phyloP scores from a whole-genome alignment of 2,329 filamentous ascomycete genomes.

The Epicoccum sorghinum region DNA sequence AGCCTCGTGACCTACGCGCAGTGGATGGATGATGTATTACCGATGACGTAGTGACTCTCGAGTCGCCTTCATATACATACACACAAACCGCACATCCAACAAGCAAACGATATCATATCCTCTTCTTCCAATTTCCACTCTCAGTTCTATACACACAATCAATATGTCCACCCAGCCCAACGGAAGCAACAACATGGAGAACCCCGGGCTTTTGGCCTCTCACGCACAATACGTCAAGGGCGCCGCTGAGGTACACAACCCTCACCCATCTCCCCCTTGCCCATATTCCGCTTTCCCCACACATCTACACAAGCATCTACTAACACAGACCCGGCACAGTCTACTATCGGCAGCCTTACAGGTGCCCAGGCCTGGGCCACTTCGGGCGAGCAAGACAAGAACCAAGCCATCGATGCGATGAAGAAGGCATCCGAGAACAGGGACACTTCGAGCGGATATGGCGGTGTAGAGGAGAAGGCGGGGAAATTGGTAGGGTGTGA shows the following conservation, averaged over 20 bases:
- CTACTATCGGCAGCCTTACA: constrained; percentile 65
- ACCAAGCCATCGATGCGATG: constrained; percentile 66
- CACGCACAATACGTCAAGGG: constrained; percentile 74
- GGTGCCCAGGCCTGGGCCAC: constrained; percentile 68
- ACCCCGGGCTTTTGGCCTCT: constrained; percentile 66
- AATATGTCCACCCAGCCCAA: constrained; percentile 30
- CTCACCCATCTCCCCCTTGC: background rate
- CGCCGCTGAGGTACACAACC: constrained; percentile 62
- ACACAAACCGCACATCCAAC: background rate
- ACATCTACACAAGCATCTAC: background rate
- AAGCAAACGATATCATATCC: background rate
- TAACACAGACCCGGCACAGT: constrained; percentile 47
- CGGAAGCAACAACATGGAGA: constrained; percentile 33
- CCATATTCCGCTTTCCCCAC: background rate
- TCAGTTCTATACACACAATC: background rate
- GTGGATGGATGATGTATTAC: constrained; percentile 5
- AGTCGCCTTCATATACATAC: constrained; percentile 6
- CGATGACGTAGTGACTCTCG: constrained; percentile 9
- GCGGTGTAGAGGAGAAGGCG: constrained; percentile 68
- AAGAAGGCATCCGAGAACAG: constrained; percentile 64
- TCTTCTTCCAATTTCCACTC: background rate
- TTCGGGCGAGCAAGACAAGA: constrained; percentile 69
- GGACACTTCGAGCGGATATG: constrained; percentile 62
- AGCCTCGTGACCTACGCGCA: constrained; percentile 4
- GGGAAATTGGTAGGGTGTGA: constrained; percentile 70